These are phyloP conservation scores for Phytopythium vexans DNA, from an alignment of 352 stramenopile genomes.

Conservation along the genomic window DNA sequence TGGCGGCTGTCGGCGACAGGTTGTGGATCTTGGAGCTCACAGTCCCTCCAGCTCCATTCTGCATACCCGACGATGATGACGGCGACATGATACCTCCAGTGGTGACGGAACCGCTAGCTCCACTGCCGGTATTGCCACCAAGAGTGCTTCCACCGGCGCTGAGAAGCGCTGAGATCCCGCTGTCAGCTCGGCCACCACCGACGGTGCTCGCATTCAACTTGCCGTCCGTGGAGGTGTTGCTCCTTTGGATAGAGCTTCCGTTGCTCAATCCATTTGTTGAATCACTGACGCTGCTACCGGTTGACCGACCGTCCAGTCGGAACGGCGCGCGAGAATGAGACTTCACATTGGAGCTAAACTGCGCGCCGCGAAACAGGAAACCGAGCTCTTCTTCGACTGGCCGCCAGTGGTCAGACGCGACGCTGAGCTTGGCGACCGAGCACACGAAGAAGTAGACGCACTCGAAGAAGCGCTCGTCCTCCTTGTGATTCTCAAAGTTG, in stretches of 20 bases:
- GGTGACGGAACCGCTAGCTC: background rate
- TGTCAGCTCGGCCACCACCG: no score
- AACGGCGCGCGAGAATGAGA: constrained; percentile 27
- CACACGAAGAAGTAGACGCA: constrained; percentile 80
- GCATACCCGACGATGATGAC: no score
- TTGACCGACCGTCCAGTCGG: constrained; percentile 4
- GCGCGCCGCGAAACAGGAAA: constrained; percentile 69
- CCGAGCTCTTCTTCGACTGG: constrained; percentile 65
- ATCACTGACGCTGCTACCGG: no score
- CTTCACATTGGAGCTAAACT: constrained; percentile 67
- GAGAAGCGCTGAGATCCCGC: no score
- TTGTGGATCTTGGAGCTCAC: constrained; percentile 36
- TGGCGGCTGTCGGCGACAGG: constrained; percentile 22
- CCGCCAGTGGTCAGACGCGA: constrained; percentile 49
- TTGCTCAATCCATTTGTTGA: no score
- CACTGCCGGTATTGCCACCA: background rate
- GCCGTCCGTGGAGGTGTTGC: no score
- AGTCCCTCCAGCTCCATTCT: background rate
- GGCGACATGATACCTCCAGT: constrained; percentile 6
- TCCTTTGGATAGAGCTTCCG: no score
- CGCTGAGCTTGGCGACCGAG: constrained; percentile 64
- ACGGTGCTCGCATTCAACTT: no score
- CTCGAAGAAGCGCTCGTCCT: constrained; percentile 82
- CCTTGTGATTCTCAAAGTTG: constrained; percentile 82
- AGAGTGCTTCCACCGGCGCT: no score